phyloP scores from a whole-genome alignment of 2,329 filamentous ascomycete species.

The Coniosporium uncinatum region DNA sequence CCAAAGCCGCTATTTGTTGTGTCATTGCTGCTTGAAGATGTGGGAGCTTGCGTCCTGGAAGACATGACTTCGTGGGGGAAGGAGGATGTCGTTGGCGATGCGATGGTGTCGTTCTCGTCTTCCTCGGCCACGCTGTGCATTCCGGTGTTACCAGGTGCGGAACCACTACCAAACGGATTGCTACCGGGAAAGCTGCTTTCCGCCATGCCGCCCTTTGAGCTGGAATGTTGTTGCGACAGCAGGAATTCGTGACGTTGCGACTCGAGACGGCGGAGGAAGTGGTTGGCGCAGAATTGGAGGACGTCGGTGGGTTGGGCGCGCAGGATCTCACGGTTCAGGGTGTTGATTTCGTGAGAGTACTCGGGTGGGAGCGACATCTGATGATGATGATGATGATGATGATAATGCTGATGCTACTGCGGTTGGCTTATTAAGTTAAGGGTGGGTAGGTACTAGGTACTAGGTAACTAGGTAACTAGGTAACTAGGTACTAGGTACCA shows the following conservation, averaged over 20 bases:
- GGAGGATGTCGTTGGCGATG: conserved; percentile 59
- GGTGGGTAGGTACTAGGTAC: not conserved
- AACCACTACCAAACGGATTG: conserved; percentile 68
- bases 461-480: not conserved
- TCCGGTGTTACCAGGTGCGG: conserved; percentile 15
- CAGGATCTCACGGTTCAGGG: conserved; percentile 55
- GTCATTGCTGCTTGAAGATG: conserved; percentile 31
- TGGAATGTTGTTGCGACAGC: conserved; percentile 40
- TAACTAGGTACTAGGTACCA: not conserved
- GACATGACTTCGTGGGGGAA: conserved; percentile 35
- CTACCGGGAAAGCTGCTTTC: conserved; percentile 70
- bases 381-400: no score
- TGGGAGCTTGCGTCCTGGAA: conserved; percentile 28
- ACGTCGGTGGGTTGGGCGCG: conserved; percentile 55
- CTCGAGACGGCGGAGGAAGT: conserved; percentile 60
- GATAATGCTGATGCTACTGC: no score
- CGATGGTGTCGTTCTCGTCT: conserved; percentile 72
- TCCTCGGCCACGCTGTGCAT: conserved; percentile 71
- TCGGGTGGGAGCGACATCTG: conserved; percentile 1
- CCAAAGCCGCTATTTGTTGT: conserved; percentile 13
- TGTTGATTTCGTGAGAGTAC: conserved; percentile 50
- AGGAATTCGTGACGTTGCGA: conserved; percentile 55
- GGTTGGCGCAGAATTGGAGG: conserved; percentile 66
- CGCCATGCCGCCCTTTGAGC: conserved; percentile 46
- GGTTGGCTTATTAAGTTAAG: no score